Base-by-base conservation (phyloP, 306 rosid genomes). In the Phaseolus lunatus region DNA sequence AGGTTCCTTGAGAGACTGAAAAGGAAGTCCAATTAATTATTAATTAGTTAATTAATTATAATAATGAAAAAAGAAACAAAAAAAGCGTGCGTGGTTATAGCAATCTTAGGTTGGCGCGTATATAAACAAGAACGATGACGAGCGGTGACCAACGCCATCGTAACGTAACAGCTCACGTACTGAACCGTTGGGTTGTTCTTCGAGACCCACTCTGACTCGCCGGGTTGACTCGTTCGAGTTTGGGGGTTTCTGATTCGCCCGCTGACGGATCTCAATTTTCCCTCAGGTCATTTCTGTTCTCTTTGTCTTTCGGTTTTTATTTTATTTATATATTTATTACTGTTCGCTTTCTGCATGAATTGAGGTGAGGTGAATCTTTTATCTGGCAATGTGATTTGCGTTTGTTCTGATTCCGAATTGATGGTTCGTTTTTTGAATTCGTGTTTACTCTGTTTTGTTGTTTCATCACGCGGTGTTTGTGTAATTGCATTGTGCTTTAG, bases 181-280 rank as follows among this genome's bases (percentile, higher is more conserved):
- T 33, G 27, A 26, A 69, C 82, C 71, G 85, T 77, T 80, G 76
- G 76, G 82, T 58, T 56, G 77, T 56, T 49, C 33, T 41, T 80
- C 74, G 77, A 16, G 41, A 57, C 13, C 62, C 44, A 9, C 37
- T 63, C 78, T 63, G 45, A 82, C 78, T 81, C 81, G 7, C 82
- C 64, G 31, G 39, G 44, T 54, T 79, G 72, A 82, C 87, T 81
- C 87, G 35, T 35, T 57, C 83, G 35, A 76, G 26, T 84, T 75
- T 31, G 33, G n/a, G 73, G 67, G 45, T 72, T 75, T 83, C 82
- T 70, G 49, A 62, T 78, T 81, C 67, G 11, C 67, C 59, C 44
- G 2, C 44, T 0, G 5, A 31, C 29, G 29, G 27, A 58, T 82
- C 79, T 65, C 13, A 8, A 16, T 62, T 50, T 49, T 50, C 9